A percentile compares a stretch with the other conserved stretches of the same genome.
phyloP scores from a whole-genome alignment of 2,329 filamentous ascomycete species.

The Cercospora sp. region DNA sequence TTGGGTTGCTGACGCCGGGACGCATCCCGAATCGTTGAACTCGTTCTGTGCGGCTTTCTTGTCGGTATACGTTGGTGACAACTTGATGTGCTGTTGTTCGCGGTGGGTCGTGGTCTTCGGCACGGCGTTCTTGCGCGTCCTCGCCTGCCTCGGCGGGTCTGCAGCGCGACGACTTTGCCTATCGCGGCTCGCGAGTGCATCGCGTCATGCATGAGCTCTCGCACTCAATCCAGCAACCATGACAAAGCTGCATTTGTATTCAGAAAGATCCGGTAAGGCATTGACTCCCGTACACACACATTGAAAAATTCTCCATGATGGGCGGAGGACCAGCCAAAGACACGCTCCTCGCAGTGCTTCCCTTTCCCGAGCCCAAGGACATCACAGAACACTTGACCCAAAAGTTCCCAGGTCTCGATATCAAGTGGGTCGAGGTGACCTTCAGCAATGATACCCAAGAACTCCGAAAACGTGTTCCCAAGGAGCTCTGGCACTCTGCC shows the following conservation, averaged over 20 bases:
- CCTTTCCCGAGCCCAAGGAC: conserved; percentile 41
- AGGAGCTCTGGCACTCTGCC: conserved; percentile 45
- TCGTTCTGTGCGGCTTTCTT: not conserved
- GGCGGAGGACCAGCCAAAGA: conserved; percentile 41
- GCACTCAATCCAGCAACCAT: not conserved
- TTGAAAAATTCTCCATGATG: conserved; percentile 28
- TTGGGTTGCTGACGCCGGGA: not conserved
- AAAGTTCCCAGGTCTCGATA: conserved; percentile 23
- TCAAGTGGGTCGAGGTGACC: conserved; percentile 14
- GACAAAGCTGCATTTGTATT: not conserved
- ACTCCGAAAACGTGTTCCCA: conserved; percentile 21
- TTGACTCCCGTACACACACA: not conserved
- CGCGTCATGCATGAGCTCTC: conserved; percentile 12
- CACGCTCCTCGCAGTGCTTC: conserved; percentile 37
- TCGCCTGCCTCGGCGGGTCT: not conserved
- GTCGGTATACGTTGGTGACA: too few relatives aligned
- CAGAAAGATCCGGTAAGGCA: not conserved
- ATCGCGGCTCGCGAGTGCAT: conserved; percentile 2
- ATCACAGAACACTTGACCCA: conserved; percentile 45
- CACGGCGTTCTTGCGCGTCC: not conserved
- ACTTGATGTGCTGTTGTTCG: not conserved
- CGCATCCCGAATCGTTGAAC: not conserved
- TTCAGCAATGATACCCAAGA: conserved; percentile 15
- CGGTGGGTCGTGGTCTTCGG: not conserved
- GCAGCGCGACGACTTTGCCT: not conserved